phyloP scores from a whole-genome alignment of 176 grass and related monocot genomes.

The Hordeum vulgare region MorexV3_pseudomolecules_assembly NC_058518.1:492636429-492636928 shows the following conservation, averaged over 20 bases:
- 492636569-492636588: background rate
- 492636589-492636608: background rate
- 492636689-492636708: background rate
- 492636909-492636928: too few species aligned
- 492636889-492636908: too few species aligned
- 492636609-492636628: background rate
- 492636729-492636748: constrained; percentile 34
- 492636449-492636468: background rate
- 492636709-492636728: constrained; percentile 31
- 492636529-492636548: background rate
- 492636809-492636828: constrained; percentile 22
- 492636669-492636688: background rate
- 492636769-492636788: constrained; percentile 40
- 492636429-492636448: background rate
- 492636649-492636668: background rate
- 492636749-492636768: constrained; percentile 40
- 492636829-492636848: constrained; percentile 27
- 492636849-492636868: constrained; percentile 43
- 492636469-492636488: background rate
- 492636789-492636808: too few species aligned
- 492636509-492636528: background rate
- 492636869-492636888: too few species aligned
- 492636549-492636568: background rate
- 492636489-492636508: background rate
- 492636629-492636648: too few species aligned